phyloP scores from a whole-genome alignment of 805 yeast genomes.

The Yamadazyma tumulicola region DNA sequence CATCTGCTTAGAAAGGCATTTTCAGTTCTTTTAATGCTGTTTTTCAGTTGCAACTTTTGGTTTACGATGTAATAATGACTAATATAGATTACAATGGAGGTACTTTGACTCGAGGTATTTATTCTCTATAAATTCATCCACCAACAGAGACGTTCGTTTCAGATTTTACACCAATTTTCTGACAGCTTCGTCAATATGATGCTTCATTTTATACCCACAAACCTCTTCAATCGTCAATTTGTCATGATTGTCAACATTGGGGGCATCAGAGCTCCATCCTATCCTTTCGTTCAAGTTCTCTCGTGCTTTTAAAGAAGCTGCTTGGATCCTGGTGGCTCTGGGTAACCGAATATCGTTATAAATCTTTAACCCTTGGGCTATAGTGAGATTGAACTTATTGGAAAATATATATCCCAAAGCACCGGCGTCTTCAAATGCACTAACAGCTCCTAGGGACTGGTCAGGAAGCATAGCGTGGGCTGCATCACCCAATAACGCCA shows the following conservation, averaged over 20 bases:
- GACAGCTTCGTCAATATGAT: slow-evolving; percentile 18
- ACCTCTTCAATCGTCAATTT: slow-evolving; percentile 28
- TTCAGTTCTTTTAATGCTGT: slow-evolving; percentile 1
- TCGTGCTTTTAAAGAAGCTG: slow-evolving; percentile 27
- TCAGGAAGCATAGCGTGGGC: slow-evolving; percentile 24
- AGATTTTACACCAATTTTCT: too few species aligned
- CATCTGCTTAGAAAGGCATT: too few species aligned
- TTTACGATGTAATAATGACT: too few species aligned
- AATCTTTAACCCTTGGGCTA: slow-evolving; percentile 17
- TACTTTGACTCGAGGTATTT: too few species aligned
- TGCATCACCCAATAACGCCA: slow-evolving; percentile 21
- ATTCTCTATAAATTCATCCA: too few species aligned
- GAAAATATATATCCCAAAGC: slow-evolving; percentile 20
- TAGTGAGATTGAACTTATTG: slow-evolving; percentile 18
- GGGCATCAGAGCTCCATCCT: slow-evolving; percentile 22
- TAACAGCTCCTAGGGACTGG: slow-evolving; percentile 21
- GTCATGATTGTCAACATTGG: slow-evolving; percentile 9
- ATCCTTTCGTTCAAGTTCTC: slow-evolving; percentile 28
- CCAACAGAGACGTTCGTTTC: too few species aligned
- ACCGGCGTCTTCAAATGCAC: slow-evolving; percentile 21
- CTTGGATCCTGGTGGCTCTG: slow-evolving; percentile 27
- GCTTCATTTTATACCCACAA: slow-evolving; percentile 27
- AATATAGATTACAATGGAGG: too few species aligned
- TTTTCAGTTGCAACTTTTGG: too few species aligned
- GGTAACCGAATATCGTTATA: slow-evolving; percentile 23